Percentiles rank a stretch among this genome's conserved stretches.
These are phyloP conservation scores for Candida ascalaphidarum DNA, from an alignment of 805 yeast species.

Conservation along the genomic window DNA sequence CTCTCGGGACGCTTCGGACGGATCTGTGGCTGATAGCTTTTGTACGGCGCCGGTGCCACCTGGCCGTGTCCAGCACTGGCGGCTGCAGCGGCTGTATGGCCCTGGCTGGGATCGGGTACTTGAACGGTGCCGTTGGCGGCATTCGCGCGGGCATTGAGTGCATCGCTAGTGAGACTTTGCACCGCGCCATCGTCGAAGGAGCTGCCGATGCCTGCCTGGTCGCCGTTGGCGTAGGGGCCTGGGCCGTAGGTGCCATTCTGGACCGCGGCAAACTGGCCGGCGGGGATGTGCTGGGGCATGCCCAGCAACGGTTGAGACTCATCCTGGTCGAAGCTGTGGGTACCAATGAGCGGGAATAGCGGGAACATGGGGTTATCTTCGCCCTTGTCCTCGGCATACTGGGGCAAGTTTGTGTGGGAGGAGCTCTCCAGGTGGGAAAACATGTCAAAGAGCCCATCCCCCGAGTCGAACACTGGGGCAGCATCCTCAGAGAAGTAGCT, in stretches of 20 bases:
- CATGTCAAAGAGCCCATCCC: conserved; percentile 33
- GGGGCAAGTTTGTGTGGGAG: too few relatives aligned
- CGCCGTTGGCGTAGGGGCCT: conserved; percentile 1
- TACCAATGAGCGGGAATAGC: conserved; percentile 34
- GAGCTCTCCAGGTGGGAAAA: conserved; percentile 9
- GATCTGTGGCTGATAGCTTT: conserved; percentile 12
- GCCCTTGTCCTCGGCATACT: too few relatives aligned
- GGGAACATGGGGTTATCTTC: conserved; percentile 21
- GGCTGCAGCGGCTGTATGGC: too few relatives aligned
- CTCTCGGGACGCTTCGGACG: conserved; percentile 32
- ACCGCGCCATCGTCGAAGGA: too few relatives aligned
- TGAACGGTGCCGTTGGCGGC: too few relatives aligned
- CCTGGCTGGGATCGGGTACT: too few relatives aligned
- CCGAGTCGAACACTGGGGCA: conserved; percentile 20
- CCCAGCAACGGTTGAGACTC: conserved; percentile 26
- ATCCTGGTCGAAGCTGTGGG: conserved; percentile 25
- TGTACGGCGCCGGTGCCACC: too few relatives aligned
- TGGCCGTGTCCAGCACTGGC: too few relatives aligned
- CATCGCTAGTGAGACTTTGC: too few relatives aligned
- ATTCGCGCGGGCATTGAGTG: too few relatives aligned
- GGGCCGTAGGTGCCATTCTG: conserved; percentile 2
- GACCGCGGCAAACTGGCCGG: conserved; percentile 1
- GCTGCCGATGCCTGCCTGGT: too few relatives aligned
- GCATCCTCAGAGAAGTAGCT: conserved; percentile 22
- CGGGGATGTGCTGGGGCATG: conserved; percentile 10